Conservation (phyloP, 164 flowering plant genomes). For the Tinospora cordifolia region DNA sequence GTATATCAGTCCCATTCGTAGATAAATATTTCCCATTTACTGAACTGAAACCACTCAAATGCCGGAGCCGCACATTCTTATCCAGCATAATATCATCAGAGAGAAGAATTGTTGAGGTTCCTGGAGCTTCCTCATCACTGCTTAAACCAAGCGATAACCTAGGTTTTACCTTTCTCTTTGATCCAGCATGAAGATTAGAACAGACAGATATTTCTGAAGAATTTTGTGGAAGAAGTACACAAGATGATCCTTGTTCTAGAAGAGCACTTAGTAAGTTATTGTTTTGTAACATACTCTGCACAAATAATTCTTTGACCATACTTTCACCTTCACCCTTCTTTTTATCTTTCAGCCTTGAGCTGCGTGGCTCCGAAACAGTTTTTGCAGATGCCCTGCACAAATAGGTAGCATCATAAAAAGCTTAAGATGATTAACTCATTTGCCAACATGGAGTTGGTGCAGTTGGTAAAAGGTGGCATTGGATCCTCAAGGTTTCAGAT, state of each 20-base stretch:
- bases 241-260: conserved; percentile 56
- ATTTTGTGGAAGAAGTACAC: conserved; percentile 63
- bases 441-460: no score
- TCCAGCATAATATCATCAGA: conserved; percentile 30
- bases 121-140: conserved; percentile 36
- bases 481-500: no score
- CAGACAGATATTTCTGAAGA: conserved; percentile 42
- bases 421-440: not conserved
- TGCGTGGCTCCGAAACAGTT: conserved; percentile 54
- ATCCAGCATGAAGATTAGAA: conserved; percentile 43
- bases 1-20: conserved; percentile 22
- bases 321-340: conserved; percentile 80
- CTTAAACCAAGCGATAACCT: conserved; percentile 39
- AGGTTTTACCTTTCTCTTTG: conserved; percentile 37
- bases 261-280: conserved; percentile 62
- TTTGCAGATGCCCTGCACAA: conserved; percentile 46
- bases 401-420: conserved; percentile 1
- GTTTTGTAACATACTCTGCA: conserved; percentile 57
- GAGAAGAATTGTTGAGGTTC: conserved; percentile 23
- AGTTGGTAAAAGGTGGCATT: no score
- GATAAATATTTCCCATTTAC: conserved; percentile 39
- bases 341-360: conserved; percentile 84
- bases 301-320: conserved; percentile 71
- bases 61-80: conserved; percentile 24
- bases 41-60: conserved; percentile 29